phyloP scores from a whole-genome alignment of 2,329 filamentous ascomycete genomes.

The Diaporthe aspalathi region DNA sequence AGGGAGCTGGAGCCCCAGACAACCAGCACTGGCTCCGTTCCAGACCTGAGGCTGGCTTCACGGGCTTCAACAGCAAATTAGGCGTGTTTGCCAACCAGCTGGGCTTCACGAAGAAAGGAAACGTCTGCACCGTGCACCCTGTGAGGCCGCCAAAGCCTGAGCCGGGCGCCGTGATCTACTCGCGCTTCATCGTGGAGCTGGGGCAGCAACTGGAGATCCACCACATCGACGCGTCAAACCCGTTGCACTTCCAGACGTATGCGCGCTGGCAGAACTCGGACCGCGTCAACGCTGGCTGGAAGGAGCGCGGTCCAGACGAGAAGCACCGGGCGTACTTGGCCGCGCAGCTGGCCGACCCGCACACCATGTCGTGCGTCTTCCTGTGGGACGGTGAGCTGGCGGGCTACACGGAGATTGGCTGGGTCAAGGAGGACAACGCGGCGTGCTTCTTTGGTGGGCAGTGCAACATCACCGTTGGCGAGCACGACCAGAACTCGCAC shows the following conservation, averaged over 20 bases:
- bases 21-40: slow-evolving; percentile 43
- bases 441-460: slow-evolving; percentile 45
- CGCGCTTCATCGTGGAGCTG: slow-evolving; percentile 45
- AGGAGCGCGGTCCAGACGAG: slow-evolving; percentile 45
- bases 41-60: slow-evolving; percentile 44
- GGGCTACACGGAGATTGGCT: slow-evolving; percentile 46
- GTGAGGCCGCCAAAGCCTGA: slow-evolving; percentile 44
- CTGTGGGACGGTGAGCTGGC: slow-evolving; percentile 46
- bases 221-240: slow-evolving; percentile 45
- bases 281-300: slow-evolving; percentile 45
- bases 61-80: slow-evolving; percentile 43
- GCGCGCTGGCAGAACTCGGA: slow-evolving; percentile 46
- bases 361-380: slow-evolving; percentile 47
- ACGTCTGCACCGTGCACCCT: slow-evolving; percentile 46
- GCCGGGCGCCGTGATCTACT: slow-evolving; percentile 44
- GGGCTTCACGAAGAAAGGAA: slow-evolving; percentile 45
- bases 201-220: slow-evolving; percentile 42
- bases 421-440: slow-evolving; percentile 46
- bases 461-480: slow-evolving; percentile 45
- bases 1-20: slow-evolving; percentile 45
- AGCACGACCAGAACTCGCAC: slow-evolving; percentile 47
- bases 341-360: slow-evolving; percentile 43
- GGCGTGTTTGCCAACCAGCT: slow-evolving; percentile 44
- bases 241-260: slow-evolving; percentile 44
- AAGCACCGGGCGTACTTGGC: slow-evolving; percentile 45